A percentile compares a stretch with the other conserved stretches of the same genome.
These are phyloP conservation scores for Nemophila menziesii DNA, from an alignment of 257 asterid species.

Conservation along the genomic window DNA sequence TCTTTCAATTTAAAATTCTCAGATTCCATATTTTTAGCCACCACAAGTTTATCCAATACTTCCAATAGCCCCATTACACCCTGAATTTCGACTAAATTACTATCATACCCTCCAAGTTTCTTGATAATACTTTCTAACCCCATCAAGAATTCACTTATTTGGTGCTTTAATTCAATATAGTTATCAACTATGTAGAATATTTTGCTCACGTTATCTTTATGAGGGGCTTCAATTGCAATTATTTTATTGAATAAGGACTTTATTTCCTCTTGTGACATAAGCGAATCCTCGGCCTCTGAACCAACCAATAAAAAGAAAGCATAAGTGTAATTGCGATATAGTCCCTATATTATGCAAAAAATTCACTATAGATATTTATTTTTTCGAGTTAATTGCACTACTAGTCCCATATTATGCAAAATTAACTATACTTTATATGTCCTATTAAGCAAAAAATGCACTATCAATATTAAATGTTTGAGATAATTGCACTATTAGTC, in stretches of 20 bases:
- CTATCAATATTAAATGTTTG: too few relatives aligned
- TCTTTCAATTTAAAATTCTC: slow-evolving; percentile 46
- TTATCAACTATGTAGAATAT: slow-evolving; percentile 57
- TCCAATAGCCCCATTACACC: slow-evolving; percentile 36
- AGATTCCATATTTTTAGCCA: slow-evolving; percentile 42
- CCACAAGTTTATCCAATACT: slow-evolving; percentile 50
- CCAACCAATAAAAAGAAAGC: slow-evolving; percentile 14
- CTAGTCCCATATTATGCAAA: too few relatives aligned
- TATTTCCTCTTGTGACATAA: slow-evolving; percentile 48
- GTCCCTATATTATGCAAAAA: too few relatives aligned
- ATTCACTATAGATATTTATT: too few relatives aligned
- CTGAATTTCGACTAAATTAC: slow-evolving; percentile 33
- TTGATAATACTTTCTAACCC: slow-evolving; percentile 46
- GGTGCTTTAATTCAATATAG: slow-evolving; percentile 34
- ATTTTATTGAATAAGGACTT: slow-evolving; percentile 55
- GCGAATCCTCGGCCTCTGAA: slow-evolving; percentile 50
- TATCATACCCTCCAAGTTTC: slow-evolving; percentile 56
- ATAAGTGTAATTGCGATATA: too few relatives aligned
- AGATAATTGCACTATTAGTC: too few relatives aligned
- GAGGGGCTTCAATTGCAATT: slow-evolving; percentile 42
- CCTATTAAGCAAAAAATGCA: too few relatives aligned
- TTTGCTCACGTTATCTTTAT: slow-evolving; percentile 40
- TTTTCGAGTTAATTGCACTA: too few relatives aligned
- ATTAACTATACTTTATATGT: too few relatives aligned
- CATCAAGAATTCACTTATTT: slow-evolving; percentile 34